Conservation (phyloP, 129 eudicot genomes). For the Flaveria trinervia region DNA sequence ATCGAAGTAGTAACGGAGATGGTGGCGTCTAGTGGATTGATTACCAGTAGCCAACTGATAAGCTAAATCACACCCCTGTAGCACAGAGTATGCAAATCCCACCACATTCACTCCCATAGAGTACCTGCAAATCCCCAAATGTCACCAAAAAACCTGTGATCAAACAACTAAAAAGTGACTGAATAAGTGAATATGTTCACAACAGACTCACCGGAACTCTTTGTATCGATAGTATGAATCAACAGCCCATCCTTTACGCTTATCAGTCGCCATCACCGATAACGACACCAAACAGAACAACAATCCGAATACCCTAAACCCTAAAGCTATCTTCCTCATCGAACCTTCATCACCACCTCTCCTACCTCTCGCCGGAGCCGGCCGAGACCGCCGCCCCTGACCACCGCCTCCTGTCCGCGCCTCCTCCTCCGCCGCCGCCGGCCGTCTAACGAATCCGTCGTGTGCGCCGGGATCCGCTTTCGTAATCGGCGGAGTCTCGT, state of each 20-base stretch:
- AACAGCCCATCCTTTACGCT: slow-evolving; percentile 83
- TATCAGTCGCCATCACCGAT: slow-evolving; percentile 89
- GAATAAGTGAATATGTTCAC: background rate
- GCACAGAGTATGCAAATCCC: slow-evolving; percentile 71
- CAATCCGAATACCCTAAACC: slow-evolving; percentile 70
- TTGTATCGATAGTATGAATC: slow-evolving; percentile 84
- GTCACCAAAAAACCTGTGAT: background rate
- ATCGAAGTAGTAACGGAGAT: slow-evolving; percentile 56
- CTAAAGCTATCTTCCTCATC: slow-evolving; percentile 68
- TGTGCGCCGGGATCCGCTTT: slow-evolving; percentile 36
- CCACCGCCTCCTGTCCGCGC: slow-evolving; percentile 26
- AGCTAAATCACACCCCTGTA: slow-evolving; percentile 59
- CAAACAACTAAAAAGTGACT: background rate
- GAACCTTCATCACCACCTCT: slow-evolving; percentile 41
- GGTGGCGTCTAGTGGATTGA: slow-evolving; percentile 38
- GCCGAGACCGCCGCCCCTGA: slow-evolving; percentile 33
- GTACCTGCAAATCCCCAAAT: slow-evolving; percentile 53
- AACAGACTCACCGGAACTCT: slow-evolving; percentile 65
- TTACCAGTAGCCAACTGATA: slow-evolving; percentile 60
- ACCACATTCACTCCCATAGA: slow-evolving; percentile 70
- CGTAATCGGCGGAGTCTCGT: slow-evolving; percentile 41
- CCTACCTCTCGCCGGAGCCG: slow-evolving; percentile 32
- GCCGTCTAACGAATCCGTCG: slow-evolving; percentile 38
- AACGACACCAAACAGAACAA: slow-evolving; percentile 74
- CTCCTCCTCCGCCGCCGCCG: slow-evolving; percentile 24